Conservation (phyloP, 1,139 yeast genomes). For the Hansenula lynferdii region DNA sequence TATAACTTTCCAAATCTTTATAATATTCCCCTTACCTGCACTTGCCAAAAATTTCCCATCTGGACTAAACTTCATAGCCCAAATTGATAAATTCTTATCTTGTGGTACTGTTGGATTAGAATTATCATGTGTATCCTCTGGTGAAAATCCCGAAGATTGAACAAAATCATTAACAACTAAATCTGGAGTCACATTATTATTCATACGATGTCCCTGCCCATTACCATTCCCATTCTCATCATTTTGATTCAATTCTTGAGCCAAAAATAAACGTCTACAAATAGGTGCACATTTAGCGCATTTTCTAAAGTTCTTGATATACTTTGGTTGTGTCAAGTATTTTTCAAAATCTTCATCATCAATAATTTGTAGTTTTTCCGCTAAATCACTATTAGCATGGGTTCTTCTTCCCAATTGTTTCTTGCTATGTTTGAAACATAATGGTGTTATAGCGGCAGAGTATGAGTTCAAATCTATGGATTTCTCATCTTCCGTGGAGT, state of each 20-base stretch:
- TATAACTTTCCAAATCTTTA: constrained; percentile 77
- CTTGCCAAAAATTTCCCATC: constrained; percentile 84
- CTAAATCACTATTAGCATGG: constrained; percentile 5
- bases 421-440: constrained; percentile 16
- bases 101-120: no score
- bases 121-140: no score
- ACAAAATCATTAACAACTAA: constrained; percentile 1
- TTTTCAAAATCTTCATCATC: constrained; percentile 30
- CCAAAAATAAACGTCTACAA: constrained; percentile 61
- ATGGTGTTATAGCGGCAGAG: constrained; percentile 23
- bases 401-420: constrained; percentile 2
- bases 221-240: constrained; percentile 5
- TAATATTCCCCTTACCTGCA: constrained; percentile 69
- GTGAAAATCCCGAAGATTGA: constrained; percentile 4
- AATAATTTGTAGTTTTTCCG: constrained; percentile 14
- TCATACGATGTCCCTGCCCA: no score
- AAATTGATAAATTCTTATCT: no score
- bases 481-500: constrained; percentile 15
- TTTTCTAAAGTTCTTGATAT: constrained; percentile 43
- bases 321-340: constrained; percentile 46
- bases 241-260: constrained; percentile 61
- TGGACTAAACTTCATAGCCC: constrained; percentile 66
- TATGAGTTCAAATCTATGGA: constrained; percentile 13
- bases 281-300: constrained; percentile 39
- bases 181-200: no score